phyloP scores from a whole-genome alignment of 108 stramenopile species.

The Aurantiochytrium sp. region DNA sequence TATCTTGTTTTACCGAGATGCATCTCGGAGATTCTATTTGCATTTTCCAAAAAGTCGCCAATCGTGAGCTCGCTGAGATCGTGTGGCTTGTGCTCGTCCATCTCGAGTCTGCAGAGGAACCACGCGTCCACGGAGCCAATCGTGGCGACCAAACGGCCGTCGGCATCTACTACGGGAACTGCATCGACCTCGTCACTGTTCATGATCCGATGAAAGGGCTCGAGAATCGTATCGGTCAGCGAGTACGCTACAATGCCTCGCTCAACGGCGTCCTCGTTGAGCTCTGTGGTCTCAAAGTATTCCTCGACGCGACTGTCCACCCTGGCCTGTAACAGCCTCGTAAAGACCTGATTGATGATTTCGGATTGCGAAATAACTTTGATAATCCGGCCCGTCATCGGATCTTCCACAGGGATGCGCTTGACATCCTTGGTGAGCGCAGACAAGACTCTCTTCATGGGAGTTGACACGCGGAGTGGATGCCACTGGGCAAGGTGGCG shows the following conservation, averaged over 20 bases:
- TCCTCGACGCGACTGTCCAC: not conserved
- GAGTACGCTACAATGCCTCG: not conserved
- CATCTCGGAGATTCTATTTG: not conserved
- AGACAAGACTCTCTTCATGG: not conserved
- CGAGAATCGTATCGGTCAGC: not conserved
- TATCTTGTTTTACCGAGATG: not conserved
- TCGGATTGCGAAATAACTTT: not conserved
- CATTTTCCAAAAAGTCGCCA: not conserved
- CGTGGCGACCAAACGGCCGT: not conserved
- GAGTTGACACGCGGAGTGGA: not conserved
- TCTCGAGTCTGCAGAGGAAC: not conserved
- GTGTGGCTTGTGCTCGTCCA: not conserved
- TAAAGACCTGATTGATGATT: conserved; percentile 2
- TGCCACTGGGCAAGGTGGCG: not conserved
- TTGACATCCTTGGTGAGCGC: not conserved
- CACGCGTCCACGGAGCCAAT: not conserved
- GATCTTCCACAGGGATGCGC: not conserved
- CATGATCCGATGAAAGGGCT: not conserved
- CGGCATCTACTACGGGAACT: not conserved
- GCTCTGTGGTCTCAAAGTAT: conserved; percentile 12
- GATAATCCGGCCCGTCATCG: not conserved
- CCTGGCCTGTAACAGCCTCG: not conserved
- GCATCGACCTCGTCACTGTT: not conserved
- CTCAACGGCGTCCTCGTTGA: not conserved
- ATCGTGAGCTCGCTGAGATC: not conserved